Base-by-base conservation (phyloP, 1,284 basidiomycete genomes). In the Cryptococcus sp. region DNA sequence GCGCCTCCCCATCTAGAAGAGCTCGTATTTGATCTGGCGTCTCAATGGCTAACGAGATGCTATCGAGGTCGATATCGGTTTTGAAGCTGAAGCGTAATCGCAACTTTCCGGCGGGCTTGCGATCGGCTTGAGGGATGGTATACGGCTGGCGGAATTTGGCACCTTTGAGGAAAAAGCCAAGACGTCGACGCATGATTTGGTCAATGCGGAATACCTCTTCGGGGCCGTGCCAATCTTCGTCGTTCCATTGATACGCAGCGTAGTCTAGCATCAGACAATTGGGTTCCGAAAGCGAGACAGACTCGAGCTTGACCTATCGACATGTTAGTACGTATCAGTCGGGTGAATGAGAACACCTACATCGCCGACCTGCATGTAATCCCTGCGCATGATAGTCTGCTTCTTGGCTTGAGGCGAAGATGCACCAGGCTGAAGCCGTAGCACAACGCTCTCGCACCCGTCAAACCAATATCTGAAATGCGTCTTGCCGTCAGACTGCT, bases 201-300 rank as follows among this genome's bases (percentile, higher is more conserved):
- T 70, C 69, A 19, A 71, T 67, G 3, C 60, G 56, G 8, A 71
- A 54, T 15, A 71, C 61, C 52, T 71, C 69, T 40, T 57, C 54
- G 1, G 52, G 25, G 4, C 58, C 56, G 31, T 60, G 41, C 66
- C 64, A 69, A 1, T 40, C 50, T n/a, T 63, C 62, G 31, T 68
- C 62, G 25, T 60, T 55, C 56, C 57, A 66, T 19, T 60, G 47
- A 31, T 55, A 64, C 31, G 60, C 53, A 23, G 58, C 60, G 45
- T 61, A 62, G 45, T 71, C 69, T 10, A 71, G 64, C 6, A 71
- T 50, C 2, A 71, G 59, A 5, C 47, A 53, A 38, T 70, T 70
- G 7, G 67, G 68, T 54, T 70, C 68, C 19, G 63, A 59, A 16
- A 70, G 51, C 4, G 53, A 57, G 6, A 65, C 59, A 1, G 54